phyloP scores from a whole-genome alignment of 1,139 yeast species.

The Yamadazyma sp. region DNA sequence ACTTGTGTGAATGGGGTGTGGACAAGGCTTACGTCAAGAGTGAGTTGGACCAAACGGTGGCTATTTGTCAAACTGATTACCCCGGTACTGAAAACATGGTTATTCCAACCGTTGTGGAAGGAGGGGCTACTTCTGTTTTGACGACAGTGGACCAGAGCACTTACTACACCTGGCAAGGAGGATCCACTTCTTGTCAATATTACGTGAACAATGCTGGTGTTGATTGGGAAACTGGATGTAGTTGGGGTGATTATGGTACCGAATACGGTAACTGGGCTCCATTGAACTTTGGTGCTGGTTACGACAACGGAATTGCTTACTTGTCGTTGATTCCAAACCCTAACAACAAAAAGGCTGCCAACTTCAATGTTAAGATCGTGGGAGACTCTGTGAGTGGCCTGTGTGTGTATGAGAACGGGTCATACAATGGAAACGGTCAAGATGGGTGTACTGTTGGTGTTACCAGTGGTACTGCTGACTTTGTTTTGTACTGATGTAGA shows the following conservation, averaged over 20 bases:
- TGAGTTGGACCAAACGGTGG: slow-evolving; percentile 56
- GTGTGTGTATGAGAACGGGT: slow-evolving; percentile 65
- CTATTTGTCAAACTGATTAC: slow-evolving; percentile 84
- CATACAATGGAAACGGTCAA: slow-evolving; percentile 58
- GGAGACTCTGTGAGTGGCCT: slow-evolving; percentile 59
- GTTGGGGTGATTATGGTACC: slow-evolving; percentile 68
- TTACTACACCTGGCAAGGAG: slow-evolving; percentile 68
- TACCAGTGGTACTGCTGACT: slow-evolving; percentile 63
- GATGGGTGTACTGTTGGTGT: slow-evolving; percentile 83
- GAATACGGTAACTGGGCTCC: slow-evolving; percentile 87
- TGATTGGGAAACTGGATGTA: slow-evolving; percentile 68
- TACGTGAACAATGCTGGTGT: slow-evolving; percentile 84
- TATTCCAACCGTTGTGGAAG: slow-evolving; percentile 68
- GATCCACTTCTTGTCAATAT: slow-evolving; percentile 71
- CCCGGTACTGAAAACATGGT: slow-evolving; percentile 91
- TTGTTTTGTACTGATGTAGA: slow-evolving; percentile 47
- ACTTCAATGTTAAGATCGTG: slow-evolving; percentile 68
- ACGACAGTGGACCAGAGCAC: slow-evolving; percentile 63
- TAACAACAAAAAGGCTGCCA: slow-evolving; percentile 61
- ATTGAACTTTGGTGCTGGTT: slow-evolving; percentile 75
- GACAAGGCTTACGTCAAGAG: slow-evolving; percentile 61
- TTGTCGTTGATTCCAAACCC: slow-evolving; percentile 82
- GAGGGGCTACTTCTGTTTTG: slow-evolving; percentile 57
- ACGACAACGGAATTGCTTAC: slow-evolving; percentile 59
- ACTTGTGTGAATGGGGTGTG: slow-evolving; percentile 79